Percentiles rank a stretch among this genome's conserved stretches.
Conservation (phyloP, 257 asterid species). For the Plectranthus barbatus region DNA sequence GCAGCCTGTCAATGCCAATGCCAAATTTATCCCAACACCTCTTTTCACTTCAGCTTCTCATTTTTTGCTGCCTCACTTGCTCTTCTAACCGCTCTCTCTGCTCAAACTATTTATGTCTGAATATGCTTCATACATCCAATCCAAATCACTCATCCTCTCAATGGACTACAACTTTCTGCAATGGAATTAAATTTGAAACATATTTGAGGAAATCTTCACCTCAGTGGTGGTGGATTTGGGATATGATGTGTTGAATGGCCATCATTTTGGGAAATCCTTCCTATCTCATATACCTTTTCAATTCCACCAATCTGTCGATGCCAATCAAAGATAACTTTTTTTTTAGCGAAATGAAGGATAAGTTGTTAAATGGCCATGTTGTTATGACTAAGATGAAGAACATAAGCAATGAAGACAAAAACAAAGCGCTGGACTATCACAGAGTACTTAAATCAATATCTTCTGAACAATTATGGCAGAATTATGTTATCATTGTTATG, state of each 20-base stretch:
- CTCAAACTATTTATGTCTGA: constrained; percentile 8
- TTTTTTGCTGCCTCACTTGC: constrained; percentile 84
- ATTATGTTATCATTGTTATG: background rate
- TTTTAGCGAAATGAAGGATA: no score
- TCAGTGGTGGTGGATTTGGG: no score
- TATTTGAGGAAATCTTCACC: no score
- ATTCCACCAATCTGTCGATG: constrained; percentile 84
- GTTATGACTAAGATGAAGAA: background rate
- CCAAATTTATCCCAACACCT: no score
- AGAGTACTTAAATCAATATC: background rate
- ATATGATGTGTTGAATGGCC: constrained; percentile 47
- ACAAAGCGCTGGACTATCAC: background rate
- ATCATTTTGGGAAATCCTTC: constrained; percentile 92
- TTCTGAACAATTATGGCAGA: background rate
- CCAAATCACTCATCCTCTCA: no score
- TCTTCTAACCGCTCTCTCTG: constrained; percentile 86
- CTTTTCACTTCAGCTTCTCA: no score
- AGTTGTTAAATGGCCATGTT: background rate
- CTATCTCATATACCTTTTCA: constrained; percentile 92
- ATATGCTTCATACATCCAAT: no score
- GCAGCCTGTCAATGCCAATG: constrained; percentile 96
- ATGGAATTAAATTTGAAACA: no score
- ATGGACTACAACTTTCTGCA: no score
- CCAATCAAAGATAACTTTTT: constrained; percentile 16
- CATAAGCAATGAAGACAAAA: background rate